phyloP scores from a whole-genome alignment of 192 early-diverging fungal species.

The Gamsiella multidivaricata region DNA sequence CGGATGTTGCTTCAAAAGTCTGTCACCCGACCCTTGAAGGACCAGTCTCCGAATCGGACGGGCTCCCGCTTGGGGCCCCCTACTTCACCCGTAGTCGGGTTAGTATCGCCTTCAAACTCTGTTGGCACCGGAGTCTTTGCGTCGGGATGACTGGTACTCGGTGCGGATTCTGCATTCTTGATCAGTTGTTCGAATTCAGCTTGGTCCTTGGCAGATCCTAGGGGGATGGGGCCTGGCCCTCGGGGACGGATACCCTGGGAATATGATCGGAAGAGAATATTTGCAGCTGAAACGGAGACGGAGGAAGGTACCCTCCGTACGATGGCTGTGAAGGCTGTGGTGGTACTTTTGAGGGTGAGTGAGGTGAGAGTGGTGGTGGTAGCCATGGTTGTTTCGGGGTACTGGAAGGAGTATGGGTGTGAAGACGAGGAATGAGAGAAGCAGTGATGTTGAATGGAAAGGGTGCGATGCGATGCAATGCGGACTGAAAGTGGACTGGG shows the following conservation, averaged over 20 bases:
- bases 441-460: too few relatives aligned
- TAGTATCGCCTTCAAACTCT: conserved; percentile 81
- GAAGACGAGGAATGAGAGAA: too few relatives aligned
- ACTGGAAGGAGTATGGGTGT: too few relatives aligned
- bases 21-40: conserved; percentile 70
- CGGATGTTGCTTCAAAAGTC: conserved; percentile 63
- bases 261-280: not conserved
- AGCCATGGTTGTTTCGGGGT: too few relatives aligned
- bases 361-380: not conserved
- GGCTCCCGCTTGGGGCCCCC: conserved; percentile 87
- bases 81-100: conserved; percentile 82
- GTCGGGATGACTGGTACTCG: conserved; percentile 59
- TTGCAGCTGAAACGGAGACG: not conserved
- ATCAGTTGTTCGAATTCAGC: conserved; percentile 79
- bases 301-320: too few relatives aligned
- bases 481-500: too few relatives aligned
- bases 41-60: conserved; percentile 86
- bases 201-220: conserved; percentile 74
- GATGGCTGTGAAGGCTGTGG: too few relatives aligned
- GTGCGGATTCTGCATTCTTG: conserved; percentile 49
- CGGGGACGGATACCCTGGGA: conserved; percentile 29
- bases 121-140: conserved; percentile 55
- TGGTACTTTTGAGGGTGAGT: not conserved
- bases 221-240: conserved; percentile 72
- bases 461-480: not conserved